These are phyloP conservation scores for Monoraphidium neglectum DNA, from an alignment of 139 green algal species.

Conservation along the genomic window DNA sequence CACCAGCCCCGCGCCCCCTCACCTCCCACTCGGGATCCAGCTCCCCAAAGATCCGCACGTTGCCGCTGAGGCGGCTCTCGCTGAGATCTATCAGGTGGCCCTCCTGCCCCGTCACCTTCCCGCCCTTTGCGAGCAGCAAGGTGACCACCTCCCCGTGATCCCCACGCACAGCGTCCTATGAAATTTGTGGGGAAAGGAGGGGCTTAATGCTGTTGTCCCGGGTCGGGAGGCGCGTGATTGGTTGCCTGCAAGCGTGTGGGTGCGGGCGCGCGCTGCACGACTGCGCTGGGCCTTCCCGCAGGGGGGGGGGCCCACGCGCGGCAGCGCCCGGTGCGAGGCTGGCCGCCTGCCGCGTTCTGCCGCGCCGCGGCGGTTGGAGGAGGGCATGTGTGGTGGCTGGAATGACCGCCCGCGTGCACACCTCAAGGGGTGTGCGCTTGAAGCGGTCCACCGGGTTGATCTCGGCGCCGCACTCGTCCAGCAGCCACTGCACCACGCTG, in stretches of 20 bases:
- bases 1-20: conserved; percentile 6
- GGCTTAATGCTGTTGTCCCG: no score
- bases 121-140: conserved; percentile 76
- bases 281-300: no score
- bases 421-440: conserved; percentile 87
- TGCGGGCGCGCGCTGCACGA: no score
- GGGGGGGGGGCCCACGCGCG: no score
- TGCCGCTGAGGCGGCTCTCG: conserved; percentile 51
- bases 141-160: conserved; percentile 79
- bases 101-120: conserved; percentile 61
- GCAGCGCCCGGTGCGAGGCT: no score
- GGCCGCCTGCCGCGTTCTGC: no score
- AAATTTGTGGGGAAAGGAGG: not conserved
- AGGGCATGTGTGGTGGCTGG: no score
- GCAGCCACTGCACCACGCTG: conserved; percentile 81
- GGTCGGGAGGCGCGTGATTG: no score
- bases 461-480: conserved; percentile 62
- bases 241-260: no score
- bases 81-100: conserved; percentile 41
- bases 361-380: no score
- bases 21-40: conserved; percentile 88
- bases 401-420: no score
- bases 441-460: conserved; percentile 87
- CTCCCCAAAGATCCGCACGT: conserved; percentile 54
- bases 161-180: conserved; percentile 83